A percentile compares a stretch with the other conserved stretches of the same genome.
phyloP scores from a whole-genome alignment of 2,329 filamentous ascomycete species.

The Penicillium sp. region DNA sequence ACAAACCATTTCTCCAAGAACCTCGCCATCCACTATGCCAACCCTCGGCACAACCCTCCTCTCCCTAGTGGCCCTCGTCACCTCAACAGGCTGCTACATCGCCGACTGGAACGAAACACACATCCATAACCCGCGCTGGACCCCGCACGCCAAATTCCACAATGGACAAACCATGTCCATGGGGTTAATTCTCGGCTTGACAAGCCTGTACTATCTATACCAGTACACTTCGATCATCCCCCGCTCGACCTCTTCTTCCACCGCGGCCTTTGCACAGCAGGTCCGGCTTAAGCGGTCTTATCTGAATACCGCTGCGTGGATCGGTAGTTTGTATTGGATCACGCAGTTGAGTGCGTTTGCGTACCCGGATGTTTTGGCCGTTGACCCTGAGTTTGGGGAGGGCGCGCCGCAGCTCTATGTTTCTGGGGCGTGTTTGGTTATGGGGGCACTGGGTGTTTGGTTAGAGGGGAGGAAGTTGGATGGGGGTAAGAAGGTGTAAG shows the following conservation, averaged over 20 bases:
- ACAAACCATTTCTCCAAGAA: not conserved
- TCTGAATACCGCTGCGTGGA: constrained; percentile 30
- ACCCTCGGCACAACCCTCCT: constrained; percentile 10
- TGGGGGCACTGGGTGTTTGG: constrained; percentile 2
- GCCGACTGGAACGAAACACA: constrained; percentile 44
- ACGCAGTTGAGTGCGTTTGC: constrained; percentile 42
- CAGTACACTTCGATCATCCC: too few species aligned
- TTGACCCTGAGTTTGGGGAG: constrained; percentile 45
- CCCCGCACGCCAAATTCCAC: constrained; percentile 49
- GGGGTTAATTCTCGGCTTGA: constrained; percentile 38
- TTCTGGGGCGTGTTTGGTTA: constrained; percentile 8
- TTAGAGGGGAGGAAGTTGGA: constrained; percentile 1
- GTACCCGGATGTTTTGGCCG: constrained; percentile 43
- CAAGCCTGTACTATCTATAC: constrained; percentile 33
- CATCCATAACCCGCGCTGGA: constrained; percentile 46
- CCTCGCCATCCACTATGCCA: not conserved
- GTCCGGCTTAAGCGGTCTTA: constrained; percentile 4
- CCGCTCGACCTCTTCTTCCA: constrained; percentile 17
- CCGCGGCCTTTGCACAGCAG: too few species aligned
- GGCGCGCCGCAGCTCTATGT: constrained; percentile 34
- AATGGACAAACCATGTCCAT: constrained; percentile 50
- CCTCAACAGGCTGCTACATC: constrained; percentile 21
- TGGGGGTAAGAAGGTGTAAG: not conserved
- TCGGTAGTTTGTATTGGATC: constrained; percentile 43
- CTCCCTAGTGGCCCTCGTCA: constrained; percentile 14